These are phyloP conservation scores for Phylloporus sp. DNA, from an alignment of 1,284 basidiomycete species.

Conservation along the genomic window DNA sequence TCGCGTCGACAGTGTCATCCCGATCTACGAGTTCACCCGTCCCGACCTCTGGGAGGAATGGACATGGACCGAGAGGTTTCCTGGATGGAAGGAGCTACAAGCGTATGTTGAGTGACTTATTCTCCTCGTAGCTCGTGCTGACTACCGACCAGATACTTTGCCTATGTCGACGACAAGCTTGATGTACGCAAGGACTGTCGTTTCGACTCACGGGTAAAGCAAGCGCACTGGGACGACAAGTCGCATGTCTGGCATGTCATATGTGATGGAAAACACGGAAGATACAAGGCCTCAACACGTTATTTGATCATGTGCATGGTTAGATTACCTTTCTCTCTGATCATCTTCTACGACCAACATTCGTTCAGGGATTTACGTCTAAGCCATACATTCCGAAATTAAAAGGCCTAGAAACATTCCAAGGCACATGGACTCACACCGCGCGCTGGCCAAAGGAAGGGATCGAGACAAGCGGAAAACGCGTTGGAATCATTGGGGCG, in stretches of 20 bases:
- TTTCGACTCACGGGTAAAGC: conserved; percentile 15
- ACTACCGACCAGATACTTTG: conserved; percentile 15
- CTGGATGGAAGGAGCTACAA: conserved; percentile 13
- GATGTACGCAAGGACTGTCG: conserved; percentile 21
- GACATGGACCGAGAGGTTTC: conserved; percentile 27
- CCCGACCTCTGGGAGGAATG: conserved; percentile 24
- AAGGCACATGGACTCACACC: not conserved
- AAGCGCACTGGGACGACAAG: conserved; percentile 20
- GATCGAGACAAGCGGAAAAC: conserved; percentile 14
- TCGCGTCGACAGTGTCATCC: conserved; percentile 21
- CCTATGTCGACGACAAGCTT: conserved; percentile 16
- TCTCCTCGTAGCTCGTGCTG: not conserved
- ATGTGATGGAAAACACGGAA: conserved; percentile 16
- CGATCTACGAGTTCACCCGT: conserved; percentile 21
- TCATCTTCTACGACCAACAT: not conserved
- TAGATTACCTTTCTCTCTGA: not conserved
- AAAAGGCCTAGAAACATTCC: conserved; percentile 18
- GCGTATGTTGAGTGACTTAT: not conserved
- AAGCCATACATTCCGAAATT: conserved; percentile 20
- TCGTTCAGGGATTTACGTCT: conserved; percentile 12
- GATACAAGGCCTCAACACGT: conserved; percentile 14
- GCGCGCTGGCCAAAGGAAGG: not conserved
- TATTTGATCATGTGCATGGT: conserved; percentile 24
- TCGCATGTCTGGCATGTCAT: conserved; percentile 18
- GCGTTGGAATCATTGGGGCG: conserved; percentile 16